Base-by-base conservation (phyloP, 306 rosid genomes). In the Fagus sylvatica region DNA sequence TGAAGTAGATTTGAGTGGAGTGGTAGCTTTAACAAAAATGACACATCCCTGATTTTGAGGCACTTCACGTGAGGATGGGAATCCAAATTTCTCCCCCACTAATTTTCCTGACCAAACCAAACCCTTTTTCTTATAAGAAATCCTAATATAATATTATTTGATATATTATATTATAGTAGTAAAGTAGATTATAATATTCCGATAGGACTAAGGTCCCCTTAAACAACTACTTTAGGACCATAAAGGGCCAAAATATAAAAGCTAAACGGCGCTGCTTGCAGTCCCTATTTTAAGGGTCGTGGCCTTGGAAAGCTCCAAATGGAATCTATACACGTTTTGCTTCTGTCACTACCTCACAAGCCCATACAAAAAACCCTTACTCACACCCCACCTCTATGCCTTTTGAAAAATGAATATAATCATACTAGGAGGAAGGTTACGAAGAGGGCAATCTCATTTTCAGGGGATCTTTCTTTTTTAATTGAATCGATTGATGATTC, bases 41-140 rank as follows among this genome's bases (percentile, higher is more conserved):
- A 85, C 92, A 91, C 75, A 85, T 90, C 89, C 91, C 98, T 74
- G 84, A 86, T 91, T 90, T 93, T 86, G 97, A 93, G 96, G 74
- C 40, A 80, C 65, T 76, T 67, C 97, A 91, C 97, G 96, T 90
- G 98, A 85, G 86, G 71, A 78, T 73, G 75, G 84, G 89, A 91
- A 89, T 85, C 86, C 83, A 39, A 70, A 73, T 7, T 80, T 78
- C 82, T 79, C 15, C 69, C 77, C 62, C 65, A 57, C 70, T 69
- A 13, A 67, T 33, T 69, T 65, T 69, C 71, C 77, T 76, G 54
- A 37, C 75, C 85, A 80, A 73, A 79, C 85, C 80, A 74, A 76
- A 80, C 72, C 46, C 78, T 56, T 41, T 61, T 72, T 59, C n/a
- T n/a, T n/a, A n/a, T n/a, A n/a, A n/a, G n/a, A 66, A 72, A 68